Base-by-base conservation (phyloP, 441 rosid genomes). In the Adansonia gregorii region DNA sequence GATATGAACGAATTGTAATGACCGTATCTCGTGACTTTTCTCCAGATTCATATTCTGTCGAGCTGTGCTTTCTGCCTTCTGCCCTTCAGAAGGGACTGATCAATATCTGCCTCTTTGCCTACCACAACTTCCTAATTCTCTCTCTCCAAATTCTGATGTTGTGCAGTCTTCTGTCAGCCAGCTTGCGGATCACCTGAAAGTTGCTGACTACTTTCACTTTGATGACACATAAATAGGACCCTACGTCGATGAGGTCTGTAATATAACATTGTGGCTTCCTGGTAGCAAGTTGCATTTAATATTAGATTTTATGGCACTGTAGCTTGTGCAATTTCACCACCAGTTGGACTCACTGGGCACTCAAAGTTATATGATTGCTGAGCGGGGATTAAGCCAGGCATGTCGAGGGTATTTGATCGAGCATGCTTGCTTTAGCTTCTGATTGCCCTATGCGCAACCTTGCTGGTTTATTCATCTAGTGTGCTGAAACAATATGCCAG, bases 21-120 rank as follows among this genome's bases (percentile, higher is more conserved):
- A 63, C 67, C 14, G 27, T 17, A 73, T 66, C 41, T 70, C 49
- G 15, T 5, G 17, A 74, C 66, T 52, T 41, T 41, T 80, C 78
- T 85, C 66, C 92, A 95, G 99, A 89, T 95, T 94, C 89, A 88
- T 94, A 83, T 90, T 95, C 82, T 92, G 97, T 85, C 90, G 92
- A 74, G 84, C 87, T 8, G 94, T 85, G 74, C 82, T 95, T 66
- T 86, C 83, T 68, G 81, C 65, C 68, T 86, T 91, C 82, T 84
- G 83, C 77, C 85, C 81, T 52, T 55, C 72, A 31, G 88, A 88
- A 80, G 91, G 85, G 48, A 65, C 24, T 12, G 91, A 92, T 69
- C 83, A 78, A 19, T 86, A 75, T 83, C 72, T 91, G 63, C 99
- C 98, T 5, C 81, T 90, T 74, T 95, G 99, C 87, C 80, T 92